These are phyloP conservation scores for Beauveria sp. DNA, from an alignment of 2,329 filamentous ascomycete genomes.

Conservation along the genomic window DNA sequence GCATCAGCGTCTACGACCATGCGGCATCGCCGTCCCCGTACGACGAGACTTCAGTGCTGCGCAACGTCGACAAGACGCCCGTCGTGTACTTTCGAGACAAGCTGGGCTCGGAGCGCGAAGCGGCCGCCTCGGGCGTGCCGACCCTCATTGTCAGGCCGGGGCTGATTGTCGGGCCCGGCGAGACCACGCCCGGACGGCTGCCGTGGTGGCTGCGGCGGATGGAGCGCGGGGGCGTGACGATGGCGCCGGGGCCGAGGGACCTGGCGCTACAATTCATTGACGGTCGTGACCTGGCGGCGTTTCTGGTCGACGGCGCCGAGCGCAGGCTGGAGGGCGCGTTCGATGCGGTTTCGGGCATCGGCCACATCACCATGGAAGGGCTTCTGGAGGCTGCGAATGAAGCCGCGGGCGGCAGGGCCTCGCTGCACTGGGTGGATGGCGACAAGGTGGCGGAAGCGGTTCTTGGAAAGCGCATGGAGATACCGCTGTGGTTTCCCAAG, in stretches of 20 bases:
- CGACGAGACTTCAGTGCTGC: slow-evolving; percentile 11
- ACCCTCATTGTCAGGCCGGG: slow-evolving; percentile 9
- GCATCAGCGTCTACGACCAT: slow-evolving; percentile 13
- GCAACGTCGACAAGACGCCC: slow-evolving; percentile 1
- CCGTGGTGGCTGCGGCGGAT: slow-evolving; percentile 11
- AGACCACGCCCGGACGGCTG: slow-evolving; percentile 2
- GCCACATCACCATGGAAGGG: neutral
- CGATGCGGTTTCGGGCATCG: neutral
- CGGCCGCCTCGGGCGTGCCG: neutral
- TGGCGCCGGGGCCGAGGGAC: slow-evolving; percentile 12
- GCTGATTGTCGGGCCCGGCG: slow-evolving; percentile 11
- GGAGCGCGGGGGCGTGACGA: slow-evolving; percentile 7
- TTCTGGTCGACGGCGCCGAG: slow-evolving; percentile 12
- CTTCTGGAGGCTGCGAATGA: slow-evolving; percentile 9
- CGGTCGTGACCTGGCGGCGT: slow-evolving; percentile 12
- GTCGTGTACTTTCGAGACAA: slow-evolving; percentile 11
- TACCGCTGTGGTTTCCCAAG: slow-evolving; percentile 11
- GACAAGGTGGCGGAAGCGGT: slow-evolving; percentile 7
- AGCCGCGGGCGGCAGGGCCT: neutral
- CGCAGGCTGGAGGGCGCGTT: slow-evolving; percentile 2
- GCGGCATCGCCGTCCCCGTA: neutral
- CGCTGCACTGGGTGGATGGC: slow-evolving; percentile 9
- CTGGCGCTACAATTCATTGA: slow-evolving; percentile 12
- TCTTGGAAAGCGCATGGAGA: slow-evolving; percentile 2
- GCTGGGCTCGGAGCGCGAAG: slow-evolving; percentile 4